Conservation (phyloP, 768 basidiomycete species). For the Russula earlei region DNA sequence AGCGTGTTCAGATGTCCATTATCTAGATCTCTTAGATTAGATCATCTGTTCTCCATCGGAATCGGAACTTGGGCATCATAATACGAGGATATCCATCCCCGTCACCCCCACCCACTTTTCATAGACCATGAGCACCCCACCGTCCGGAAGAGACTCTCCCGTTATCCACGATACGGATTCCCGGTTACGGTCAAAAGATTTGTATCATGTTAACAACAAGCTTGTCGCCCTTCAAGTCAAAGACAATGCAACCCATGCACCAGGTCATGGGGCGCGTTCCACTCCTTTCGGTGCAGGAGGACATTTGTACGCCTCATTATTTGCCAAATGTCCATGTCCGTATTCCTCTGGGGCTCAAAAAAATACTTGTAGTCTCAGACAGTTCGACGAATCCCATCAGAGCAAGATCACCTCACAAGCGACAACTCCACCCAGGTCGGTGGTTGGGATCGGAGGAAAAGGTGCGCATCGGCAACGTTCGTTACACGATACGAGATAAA, state of each 20-base stretch:
- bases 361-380: slow-evolving; percentile 48
- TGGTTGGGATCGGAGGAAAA: slow-evolving; percentile 85
- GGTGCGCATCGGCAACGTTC: slow-evolving; percentile 34
- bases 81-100: no score
- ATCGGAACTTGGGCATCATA: no score
- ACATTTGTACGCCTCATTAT: slow-evolving; percentile 43
- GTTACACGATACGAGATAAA: not conserved
- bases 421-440: slow-evolving; percentile 70
- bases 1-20: slow-evolving; percentile 50
- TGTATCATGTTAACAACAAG: slow-evolving; percentile 4
- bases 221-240: slow-evolving; percentile 2
- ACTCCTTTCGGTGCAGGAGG: slow-evolving; percentile 63
- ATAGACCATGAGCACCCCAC: slow-evolving; percentile 3
- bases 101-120: not conserved
- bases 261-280: not conserved
- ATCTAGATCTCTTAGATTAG: slow-evolving; percentile 27
- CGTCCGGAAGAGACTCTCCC: not conserved
- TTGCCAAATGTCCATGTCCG: not conserved
- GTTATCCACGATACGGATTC: not conserved
- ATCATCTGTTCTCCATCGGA: no score
- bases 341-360: not conserved
- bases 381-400: slow-evolving; percentile 66
- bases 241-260: not conserved
- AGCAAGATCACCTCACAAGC: slow-evolving; percentile 66
- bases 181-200: not conserved